phyloP scores from a whole-genome alignment of 768 basidiomycete genomes.

The Xerocomellus intermedius region DNA sequence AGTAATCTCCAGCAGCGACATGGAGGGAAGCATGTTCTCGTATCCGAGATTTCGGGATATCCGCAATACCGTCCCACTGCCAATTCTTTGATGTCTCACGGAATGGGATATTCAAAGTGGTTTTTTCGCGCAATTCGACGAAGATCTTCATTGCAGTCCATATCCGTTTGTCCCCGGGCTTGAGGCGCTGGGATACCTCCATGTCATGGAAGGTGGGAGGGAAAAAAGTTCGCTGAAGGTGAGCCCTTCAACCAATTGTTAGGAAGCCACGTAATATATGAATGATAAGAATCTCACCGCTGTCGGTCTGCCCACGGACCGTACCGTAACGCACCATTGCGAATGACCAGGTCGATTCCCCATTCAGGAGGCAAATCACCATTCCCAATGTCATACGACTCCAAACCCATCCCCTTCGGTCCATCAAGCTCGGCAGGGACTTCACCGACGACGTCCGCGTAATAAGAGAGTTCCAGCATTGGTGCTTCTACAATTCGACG shows the following conservation, averaged over 20 bases:
- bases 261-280: not conserved
- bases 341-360: conserved; percentile 85
- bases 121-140: conserved; percentile 75
- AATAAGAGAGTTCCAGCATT: conserved; percentile 79
- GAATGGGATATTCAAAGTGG: conserved; percentile 82
- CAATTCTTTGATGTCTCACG: conserved; percentile 96
- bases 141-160: conserved; percentile 83
- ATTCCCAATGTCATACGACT: conserved; percentile 75
- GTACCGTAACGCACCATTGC: conserved; percentile 74
- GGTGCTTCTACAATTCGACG: conserved; percentile 79
- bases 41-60: conserved; percentile 49
- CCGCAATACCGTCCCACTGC: conserved; percentile 76
- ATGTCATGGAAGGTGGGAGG: conserved; percentile 73
- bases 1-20: conserved; percentile 72
- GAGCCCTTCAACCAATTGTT: conserved; percentile 43
- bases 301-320: conserved; percentile 98
- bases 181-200: conserved; percentile 53
- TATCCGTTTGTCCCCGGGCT: conserved; percentile 75
- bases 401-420: conserved; percentile 34
- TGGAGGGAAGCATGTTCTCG: conserved; percentile 74
- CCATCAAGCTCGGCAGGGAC: conserved; percentile 48
- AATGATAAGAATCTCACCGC: conserved; percentile 44
- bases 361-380: conserved; percentile 89
- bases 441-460: conserved; percentile 78
- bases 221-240: conserved; percentile 81